Base-by-base conservation (phyloP, 148 eudicot genomes). In the Rhododendron molle region DNA sequence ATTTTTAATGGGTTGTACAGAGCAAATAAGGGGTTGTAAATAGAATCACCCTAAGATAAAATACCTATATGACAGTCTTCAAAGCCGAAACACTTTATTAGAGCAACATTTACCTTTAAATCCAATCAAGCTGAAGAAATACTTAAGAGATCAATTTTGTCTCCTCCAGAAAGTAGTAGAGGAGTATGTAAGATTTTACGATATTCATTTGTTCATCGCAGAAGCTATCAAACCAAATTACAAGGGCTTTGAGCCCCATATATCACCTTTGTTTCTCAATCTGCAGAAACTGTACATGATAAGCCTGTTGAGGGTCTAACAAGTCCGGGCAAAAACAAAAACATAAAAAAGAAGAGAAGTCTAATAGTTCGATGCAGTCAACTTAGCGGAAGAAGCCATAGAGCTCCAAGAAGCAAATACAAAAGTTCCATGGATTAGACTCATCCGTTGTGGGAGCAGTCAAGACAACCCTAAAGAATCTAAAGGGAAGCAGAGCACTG, bases 361-460 rank as follows among this genome's bases (percentile, higher is more conserved):
- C 40, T 30, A 14, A 30, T 71, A 30, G 38, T 58, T 58, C 43
- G 40, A 81, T 38, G 80, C 78, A 26, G 49, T 34, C 40, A 32
- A 40, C 23, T 86, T 85, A 96, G 73, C 88, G 97, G 84, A 94
- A 95, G 87, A 88, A 95, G 65, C 99, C 99, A 76, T 95, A 96
- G 40, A 95, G 96, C 88, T 95, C 99, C 65, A 96, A 90, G 93
- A 93, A 96, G 90, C 98, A 95, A 73, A 94, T 91, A 92, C 97
- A 92, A 43, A 95, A 89, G 89, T 89, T 93, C 98, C 96, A 96
- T 0, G 94, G 95, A 67, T 92, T 94, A 5, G 93, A 76, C 54
- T 50, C 69, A 79, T 95, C 98, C 1, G 94, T 91, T 11, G 99
- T 94, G 0, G 98, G 99, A 43, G 91, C 97, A 13, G 93, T 92